A percentile compares a stretch with the other conserved stretches of the same genome.
phyloP scores from a whole-genome alignment of 225 moss, liverwort and hornwort genomes.

The Antitrichia curtipendula region DNA sequence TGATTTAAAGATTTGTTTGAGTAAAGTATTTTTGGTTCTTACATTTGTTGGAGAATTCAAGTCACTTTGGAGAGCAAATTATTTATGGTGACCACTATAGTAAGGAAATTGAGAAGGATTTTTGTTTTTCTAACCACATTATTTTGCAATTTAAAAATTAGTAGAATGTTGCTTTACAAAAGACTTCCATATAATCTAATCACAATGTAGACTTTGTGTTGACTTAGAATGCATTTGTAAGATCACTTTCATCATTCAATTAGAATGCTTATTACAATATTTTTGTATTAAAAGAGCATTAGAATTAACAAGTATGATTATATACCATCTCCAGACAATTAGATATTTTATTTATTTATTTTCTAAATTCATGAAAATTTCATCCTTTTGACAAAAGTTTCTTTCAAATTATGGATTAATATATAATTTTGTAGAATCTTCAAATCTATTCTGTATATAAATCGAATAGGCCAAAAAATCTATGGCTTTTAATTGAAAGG shows the following conservation, averaged over 20 bases:
- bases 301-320: neutral
- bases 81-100: too few relatives aligned
- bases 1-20: neutral
- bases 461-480: neutral
- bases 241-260: neutral
- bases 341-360: neutral
- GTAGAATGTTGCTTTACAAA: neutral
- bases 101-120: neutral
- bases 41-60: neutral
- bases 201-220: neutral
- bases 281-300: neutral
- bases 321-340: neutral
- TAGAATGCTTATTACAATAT: neutral
- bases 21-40: neutral
- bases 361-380: neutral
- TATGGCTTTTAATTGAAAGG: too few relatives aligned
- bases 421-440: neutral
- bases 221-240: neutral
- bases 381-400: neutral
- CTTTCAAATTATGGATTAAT: neutral
- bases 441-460: fast-evolving
- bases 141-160: neutral
- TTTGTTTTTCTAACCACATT: neutral
- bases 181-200: neutral
- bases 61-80: neutral